Evolutionary conservation across 352 stramenopile species (phyloP), one percentile per base, ranked within the genome.

Genomic region (Globisporangium viniferum): DNA sequence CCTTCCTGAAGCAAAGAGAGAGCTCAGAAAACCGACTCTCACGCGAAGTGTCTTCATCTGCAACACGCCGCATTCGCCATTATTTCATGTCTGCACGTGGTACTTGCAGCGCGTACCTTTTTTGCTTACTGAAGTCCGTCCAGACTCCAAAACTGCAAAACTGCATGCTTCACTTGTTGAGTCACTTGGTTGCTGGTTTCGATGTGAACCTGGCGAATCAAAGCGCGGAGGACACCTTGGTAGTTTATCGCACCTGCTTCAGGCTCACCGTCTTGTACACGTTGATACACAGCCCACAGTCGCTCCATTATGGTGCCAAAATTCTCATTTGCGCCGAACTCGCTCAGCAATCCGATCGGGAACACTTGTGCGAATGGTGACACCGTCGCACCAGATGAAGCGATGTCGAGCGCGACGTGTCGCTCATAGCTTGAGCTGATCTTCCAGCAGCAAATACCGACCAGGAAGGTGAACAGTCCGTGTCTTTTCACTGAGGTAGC

Each of bases 101-200:
- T 15, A 15, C 9, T 44, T 41, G 31, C 3, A 33, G 31, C 31
- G 31, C 36, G 24, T 31, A 36, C 36, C 12, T 67, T 67, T 67
- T 67, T 67, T 67, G 27, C 6, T 8, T 59, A 48, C 14, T 64
- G n/a, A 27, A 63, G 51, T 9, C 64, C 56, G 24, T 61, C 59
- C 33, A 60, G 20, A 9, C 67, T 72, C 49, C 67, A 72, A 39
- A 64, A 72, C 15, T 58, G 67, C 39, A 66, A n/a, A 41, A 70
- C 46, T 5, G 65, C 55, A 5, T 46, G 44, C 49, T 66, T 62
- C 35, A 56, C 9, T 54, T 48, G 58, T n/a, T 39, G 6, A 22
- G 58, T 55, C 5, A 54, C 48, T 9, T 59, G 58, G 2, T 12
- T 24, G 24, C 48, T 36, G 65, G 48, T 36, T 33, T 46, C 18